Evolutionary conservation across 768 basidiomycete species (phyloP), one percentile per base, ranked within the genome.

Genomic region (Trametes punicea): DNA sequence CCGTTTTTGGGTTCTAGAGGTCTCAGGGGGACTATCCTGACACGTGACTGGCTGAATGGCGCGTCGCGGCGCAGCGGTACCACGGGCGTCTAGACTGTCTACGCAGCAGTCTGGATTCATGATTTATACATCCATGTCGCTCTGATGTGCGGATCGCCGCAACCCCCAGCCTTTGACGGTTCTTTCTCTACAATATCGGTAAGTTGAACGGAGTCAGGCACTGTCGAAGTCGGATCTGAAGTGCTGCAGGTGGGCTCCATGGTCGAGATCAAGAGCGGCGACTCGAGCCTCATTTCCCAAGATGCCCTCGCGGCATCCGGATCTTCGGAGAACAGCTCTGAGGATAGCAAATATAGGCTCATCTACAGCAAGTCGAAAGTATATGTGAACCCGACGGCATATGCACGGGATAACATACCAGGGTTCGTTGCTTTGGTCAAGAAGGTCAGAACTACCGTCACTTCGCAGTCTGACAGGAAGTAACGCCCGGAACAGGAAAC

Each of bases 401-500:
- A 93, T 69, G 79, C 88, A 2, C 80, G 88, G 65, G 97, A 98
- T 71, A 96, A 98, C 70, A 90, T 98, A 31, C 84, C 92, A 2
- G 97, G 97, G 1, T 98, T 96, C 69, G 85, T 94, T 6, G 86
- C 89, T 15, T 78, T 99, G 55, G 94, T 98, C 18, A 92, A 93
- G 75, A 81, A 88, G 65, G 93, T 93, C 62, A 51, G 86, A 75
- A 44, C 4, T 46, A 20, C 46, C 55, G 23, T 25, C 33, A 56
- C 36, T 53, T 31, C 31, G 51, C 60, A 44, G 57, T 60, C 39
- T 57, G 27, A 52, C 57, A 45, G 33, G 57, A 36, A 42, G 34
- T 64, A 46, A 45, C 53, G 34, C 26, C 31, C 34, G 18, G 56
- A 41, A 16, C 68, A 91, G 88, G 90, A 91, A 68, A 85, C 84